Evolutionary conservation across 2,329 filamentous ascomycete genomes (phyloP), one percentile per base, ranked within the genome.

Genomic region (Paraphaeosphaeria sporulosa): DNA sequence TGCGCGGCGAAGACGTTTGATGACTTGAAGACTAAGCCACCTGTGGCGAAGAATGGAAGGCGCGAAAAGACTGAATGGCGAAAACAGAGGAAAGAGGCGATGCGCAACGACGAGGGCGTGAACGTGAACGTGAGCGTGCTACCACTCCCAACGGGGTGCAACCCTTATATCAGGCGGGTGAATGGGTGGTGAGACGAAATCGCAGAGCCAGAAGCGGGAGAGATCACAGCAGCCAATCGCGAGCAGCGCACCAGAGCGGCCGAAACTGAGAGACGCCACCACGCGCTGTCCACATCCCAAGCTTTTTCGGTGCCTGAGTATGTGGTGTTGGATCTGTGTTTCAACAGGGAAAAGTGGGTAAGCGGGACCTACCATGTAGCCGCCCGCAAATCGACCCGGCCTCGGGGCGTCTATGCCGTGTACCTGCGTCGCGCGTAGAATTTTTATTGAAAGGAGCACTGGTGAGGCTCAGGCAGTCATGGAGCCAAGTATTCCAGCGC

Each of bases 261-360:
- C 74, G 73, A 77, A 78, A 77, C 75, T 62, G 23, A 19, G 65
- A 66, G 68, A 66, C 69, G 71, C 73, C 69, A 75, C 70, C 62
- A 61, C 68, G 70, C 65, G 64, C 64, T 55, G 65, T 70, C 61
- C 61, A 66, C 66, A 73, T 55, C 61, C 72, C 61, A 75, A 72
- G 70, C 74, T 70, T 71, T n/a, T 54, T 61, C 53, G 66, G 67
- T 68, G 70, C 71, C 69, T 75, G 66, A 68, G 49, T 67, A 57
- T 69, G 61, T 71, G 68, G 61, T 72, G 67, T 71, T 67, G 64
- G 68, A 73, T 74, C 64, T 70, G 64, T 60, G 74, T 76, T 76
- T 76, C 73, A 75, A 70, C 64, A 60, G 61, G 52, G 57, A 61
- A 53, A 49, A 55, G 54, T 58, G 52, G 72, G 64, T 72, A 71